Percentiles rank a stretch among this genome's conserved stretches.
Conservation (phyloP, 1,284 basidiomycete species). For the Tranzscheliella williamsii region DNA sequence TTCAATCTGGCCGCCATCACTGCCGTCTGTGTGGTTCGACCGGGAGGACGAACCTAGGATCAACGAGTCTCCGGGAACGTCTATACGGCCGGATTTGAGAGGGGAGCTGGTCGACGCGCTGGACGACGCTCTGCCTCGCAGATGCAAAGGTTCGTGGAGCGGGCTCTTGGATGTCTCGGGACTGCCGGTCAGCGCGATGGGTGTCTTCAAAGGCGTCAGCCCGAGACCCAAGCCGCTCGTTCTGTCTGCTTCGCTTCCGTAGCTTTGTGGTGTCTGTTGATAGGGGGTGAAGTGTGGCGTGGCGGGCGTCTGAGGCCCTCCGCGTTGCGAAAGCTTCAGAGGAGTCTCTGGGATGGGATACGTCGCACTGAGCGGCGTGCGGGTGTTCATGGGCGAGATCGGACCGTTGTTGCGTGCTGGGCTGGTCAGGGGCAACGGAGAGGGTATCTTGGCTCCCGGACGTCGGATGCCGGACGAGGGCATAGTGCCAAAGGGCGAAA, state of each 20-base stretch:
- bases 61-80: slow-evolving; percentile 13
- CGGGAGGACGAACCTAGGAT: slow-evolving; percentile 9
- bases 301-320: slow-evolving; percentile 34
- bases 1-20: slow-evolving; percentile 22
- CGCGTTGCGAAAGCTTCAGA: slow-evolving; percentile 40
- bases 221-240: slow-evolving; percentile 37
- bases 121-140: slow-evolving; percentile 17
- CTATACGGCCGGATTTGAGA: slow-evolving; percentile 11
- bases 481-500: slow-evolving; percentile 19
- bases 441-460: slow-evolving; percentile 33
- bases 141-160: slow-evolving; percentile 17
- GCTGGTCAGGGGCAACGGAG: slow-evolving; percentile 33
- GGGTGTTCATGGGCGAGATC: slow-evolving; percentile 20
- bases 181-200: slow-evolving; percentile 23
- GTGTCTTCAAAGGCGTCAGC: slow-evolving; percentile 25
- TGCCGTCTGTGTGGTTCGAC: neutral
- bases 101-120: slow-evolving; percentile 24
- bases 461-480: slow-evolving; percentile 30
- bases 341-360: slow-evolving; percentile 50
- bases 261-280: slow-evolving; percentile 1
- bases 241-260: slow-evolving; percentile 18
- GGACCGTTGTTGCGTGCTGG: slow-evolving; percentile 26
- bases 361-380: slow-evolving; percentile 49
- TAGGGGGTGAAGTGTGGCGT: slow-evolving; percentile 30
- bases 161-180: slow-evolving; percentile 17